Evolutionary conservation across 257 asterid genomes (phyloP).

Genomic region (Solanum piurae): DNA sequence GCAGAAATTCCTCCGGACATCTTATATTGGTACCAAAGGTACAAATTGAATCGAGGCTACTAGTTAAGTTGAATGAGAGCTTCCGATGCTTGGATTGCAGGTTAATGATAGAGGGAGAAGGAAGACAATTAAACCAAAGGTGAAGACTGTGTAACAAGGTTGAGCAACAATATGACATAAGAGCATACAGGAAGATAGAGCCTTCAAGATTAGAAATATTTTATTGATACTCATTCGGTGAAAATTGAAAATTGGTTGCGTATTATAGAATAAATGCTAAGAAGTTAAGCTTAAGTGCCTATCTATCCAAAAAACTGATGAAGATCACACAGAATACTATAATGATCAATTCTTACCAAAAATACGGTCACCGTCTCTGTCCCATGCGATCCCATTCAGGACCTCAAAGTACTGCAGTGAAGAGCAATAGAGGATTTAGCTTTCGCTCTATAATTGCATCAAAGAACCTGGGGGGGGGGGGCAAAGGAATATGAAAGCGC

Average conservation of each 20-base stretch:
- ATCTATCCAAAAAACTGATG: not conserved
- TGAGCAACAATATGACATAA: not conserved
- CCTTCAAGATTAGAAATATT: not conserved
- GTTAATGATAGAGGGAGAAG: not conserved
- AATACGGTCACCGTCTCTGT: constrained; percentile 38
- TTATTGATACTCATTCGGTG: not conserved
- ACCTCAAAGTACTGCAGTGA: constrained; percentile 63
- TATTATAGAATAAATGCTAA: not conserved
- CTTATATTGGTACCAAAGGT: not conserved
- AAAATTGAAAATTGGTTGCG: not conserved
- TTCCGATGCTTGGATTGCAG: not conserved
- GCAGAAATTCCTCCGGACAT: not conserved
- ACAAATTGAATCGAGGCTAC: not conserved
- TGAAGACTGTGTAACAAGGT: not conserved
- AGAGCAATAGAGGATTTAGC: not conserved
- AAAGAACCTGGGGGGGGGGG: not conserved
- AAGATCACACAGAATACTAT: not conserved
- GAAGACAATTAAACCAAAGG: not conserved
- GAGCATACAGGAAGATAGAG: not conserved
- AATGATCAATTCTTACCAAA: constrained; percentile 38
- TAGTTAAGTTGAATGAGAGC: not conserved
- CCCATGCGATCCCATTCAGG: constrained; percentile 96
- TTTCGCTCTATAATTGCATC: not conserved
- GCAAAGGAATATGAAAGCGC: not conserved
- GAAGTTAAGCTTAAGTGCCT: not conserved